These are phyloP conservation scores for Boletus mariae DNA, from an alignment of 1,284 basidiomycete genomes.

Conservation along the genomic window DNA sequence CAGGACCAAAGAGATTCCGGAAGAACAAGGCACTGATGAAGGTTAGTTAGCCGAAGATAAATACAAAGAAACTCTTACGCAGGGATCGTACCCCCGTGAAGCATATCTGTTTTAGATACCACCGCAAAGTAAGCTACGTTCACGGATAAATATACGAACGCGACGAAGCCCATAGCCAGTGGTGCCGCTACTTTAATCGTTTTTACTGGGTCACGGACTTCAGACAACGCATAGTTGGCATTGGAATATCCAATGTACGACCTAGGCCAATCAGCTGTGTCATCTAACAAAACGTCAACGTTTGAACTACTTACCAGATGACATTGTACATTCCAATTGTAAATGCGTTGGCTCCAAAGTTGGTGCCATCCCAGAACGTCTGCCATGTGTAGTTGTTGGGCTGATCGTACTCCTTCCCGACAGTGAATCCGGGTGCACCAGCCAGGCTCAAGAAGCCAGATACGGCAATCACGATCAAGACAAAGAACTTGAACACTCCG, in stretches of 20 bases:
- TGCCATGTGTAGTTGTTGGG: constrained; percentile 53
- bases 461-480: constrained; percentile 54
- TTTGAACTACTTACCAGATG: constrained; percentile 47
- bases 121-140: constrained; percentile 70
- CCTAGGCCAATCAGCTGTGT: constrained; percentile 38
- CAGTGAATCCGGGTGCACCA: constrained; percentile 44
- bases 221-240: constrained; percentile 69
- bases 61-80: constrained; percentile 44
- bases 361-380: constrained; percentile 55
- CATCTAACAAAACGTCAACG: neutral
- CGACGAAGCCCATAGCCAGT: constrained; percentile 53
- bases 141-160: constrained; percentile 54
- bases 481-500: constrained; percentile 60
- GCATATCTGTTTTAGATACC: constrained; percentile 61
- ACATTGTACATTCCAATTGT: constrained; percentile 63
- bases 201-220: constrained; percentile 60
- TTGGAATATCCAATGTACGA: constrained; percentile 68
- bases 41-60: constrained; percentile 1
- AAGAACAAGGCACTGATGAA: constrained; percentile 57
- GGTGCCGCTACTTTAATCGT: constrained; percentile 68
- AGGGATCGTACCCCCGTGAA: constrained; percentile 56
- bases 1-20: constrained; percentile 59
- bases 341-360: constrained; percentile 49
- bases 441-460: constrained; percentile 58
- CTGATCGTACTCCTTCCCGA: constrained; percentile 41